Evolutionary conservation across 176 grass and related monocot species (phyloP).

Genomic region (Puya raimondii): DNA sequence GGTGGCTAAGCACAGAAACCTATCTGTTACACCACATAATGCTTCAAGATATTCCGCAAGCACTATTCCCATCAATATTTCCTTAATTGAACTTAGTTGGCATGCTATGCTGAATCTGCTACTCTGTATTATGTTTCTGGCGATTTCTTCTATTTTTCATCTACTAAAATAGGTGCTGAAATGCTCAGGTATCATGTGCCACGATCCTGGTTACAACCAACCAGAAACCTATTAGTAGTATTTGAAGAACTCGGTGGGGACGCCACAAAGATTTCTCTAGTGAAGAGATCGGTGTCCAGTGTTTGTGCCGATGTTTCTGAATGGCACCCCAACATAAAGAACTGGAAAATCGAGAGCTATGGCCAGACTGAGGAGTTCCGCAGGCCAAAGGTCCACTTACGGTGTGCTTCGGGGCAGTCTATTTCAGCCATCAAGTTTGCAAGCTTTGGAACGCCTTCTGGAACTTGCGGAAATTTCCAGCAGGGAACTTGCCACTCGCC

Average conservation of each 20-base stretch:
- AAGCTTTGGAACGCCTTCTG: slow-evolving; percentile 86
- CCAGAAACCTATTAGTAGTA: slow-evolving; percentile 76
- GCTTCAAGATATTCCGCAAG: too few relatives aligned
- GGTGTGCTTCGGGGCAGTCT: slow-evolving; percentile 60
- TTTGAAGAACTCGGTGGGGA: slow-evolving; percentile 97
- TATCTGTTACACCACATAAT: too few relatives aligned
- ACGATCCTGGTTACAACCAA: slow-evolving; percentile 77
- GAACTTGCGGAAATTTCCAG: slow-evolving; percentile 81
- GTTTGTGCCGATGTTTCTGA: slow-evolving; percentile 97
- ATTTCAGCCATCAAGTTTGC: slow-evolving; percentile 95
- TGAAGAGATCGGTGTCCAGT: slow-evolving; percentile 70
- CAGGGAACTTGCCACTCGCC: slow-evolving; percentile 77
- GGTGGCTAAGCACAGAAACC: too few relatives aligned
- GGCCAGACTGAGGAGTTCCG: slow-evolving; percentile 42
- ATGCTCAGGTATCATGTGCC: slow-evolving; percentile 91
- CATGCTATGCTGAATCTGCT: too few relatives aligned
- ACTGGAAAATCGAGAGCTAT: slow-evolving; percentile 69
- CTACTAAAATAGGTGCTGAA: background rate
- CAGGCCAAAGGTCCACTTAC: slow-evolving; percentile 64
- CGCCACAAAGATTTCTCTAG: slow-evolving; percentile 61
- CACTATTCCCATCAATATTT: too few relatives aligned
- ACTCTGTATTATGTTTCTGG: too few relatives aligned
- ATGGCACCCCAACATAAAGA: slow-evolving; percentile 73
- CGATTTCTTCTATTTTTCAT: background rate
- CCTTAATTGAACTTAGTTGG: too few relatives aligned